These are phyloP conservation scores for Spergularia azorica DNA, from an alignment of 179 eudicot species.

Conservation along the genomic window DNA sequence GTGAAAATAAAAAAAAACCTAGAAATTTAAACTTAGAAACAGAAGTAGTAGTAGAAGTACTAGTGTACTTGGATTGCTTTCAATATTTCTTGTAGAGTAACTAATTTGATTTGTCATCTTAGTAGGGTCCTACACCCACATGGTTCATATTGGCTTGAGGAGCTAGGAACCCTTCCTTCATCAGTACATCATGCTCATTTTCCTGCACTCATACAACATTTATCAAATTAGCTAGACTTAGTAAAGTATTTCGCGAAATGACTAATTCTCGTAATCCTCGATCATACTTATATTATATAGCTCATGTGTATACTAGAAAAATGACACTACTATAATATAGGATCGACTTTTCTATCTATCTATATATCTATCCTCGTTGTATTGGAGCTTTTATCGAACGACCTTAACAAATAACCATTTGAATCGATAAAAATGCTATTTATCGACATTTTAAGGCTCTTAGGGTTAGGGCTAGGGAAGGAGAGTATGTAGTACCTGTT, in stretches of 20 bases:
- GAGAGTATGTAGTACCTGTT: conserved; percentile 48
- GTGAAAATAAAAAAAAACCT: conserved; percentile 10
- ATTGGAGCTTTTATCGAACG: too few species aligned
- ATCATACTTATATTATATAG: too few species aligned
- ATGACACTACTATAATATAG: not conserved
- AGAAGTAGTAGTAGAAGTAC: conserved; percentile 25
- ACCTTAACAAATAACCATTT: too few species aligned
- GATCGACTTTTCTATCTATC: too few species aligned
- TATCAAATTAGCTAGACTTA: not conserved
- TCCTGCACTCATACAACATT: conserved; percentile 48
- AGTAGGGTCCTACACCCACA: conserved; percentile 83
- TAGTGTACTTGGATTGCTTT: conserved; percentile 30
- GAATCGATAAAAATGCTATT: too few species aligned
- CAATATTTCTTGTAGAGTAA: conserved; percentile 13
- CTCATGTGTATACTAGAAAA: not conserved
- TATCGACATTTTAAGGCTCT: too few species aligned
- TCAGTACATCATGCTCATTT: conserved; percentile 65
- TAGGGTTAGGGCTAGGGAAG: conserved; percentile 40
- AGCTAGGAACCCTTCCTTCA: conserved; percentile 82
- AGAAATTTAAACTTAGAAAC: conserved; percentile 16
- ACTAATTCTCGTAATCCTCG: not conserved
- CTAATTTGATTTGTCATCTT: conserved; percentile 25
- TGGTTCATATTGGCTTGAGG: conserved; percentile 51
- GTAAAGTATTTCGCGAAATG: not conserved
- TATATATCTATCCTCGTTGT: too few species aligned